Percentiles rank a stretch among this genome's conserved stretches.
These are phyloP conservation scores for Aurinia saxatilis DNA, from an alignment of 345 rosid species.

Conservation along the genomic window DNA sequence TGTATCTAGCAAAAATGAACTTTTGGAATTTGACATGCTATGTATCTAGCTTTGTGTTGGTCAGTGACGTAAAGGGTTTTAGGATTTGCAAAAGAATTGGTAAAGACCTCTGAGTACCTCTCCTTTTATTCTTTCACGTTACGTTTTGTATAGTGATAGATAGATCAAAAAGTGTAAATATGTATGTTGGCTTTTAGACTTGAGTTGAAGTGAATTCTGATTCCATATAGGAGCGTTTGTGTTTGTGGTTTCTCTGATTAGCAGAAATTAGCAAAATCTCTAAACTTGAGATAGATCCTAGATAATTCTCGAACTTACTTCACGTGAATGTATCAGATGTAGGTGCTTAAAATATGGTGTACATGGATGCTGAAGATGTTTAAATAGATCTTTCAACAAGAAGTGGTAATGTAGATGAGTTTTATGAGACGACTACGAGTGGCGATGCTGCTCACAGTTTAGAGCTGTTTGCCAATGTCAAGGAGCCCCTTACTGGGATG, in stretches of 20 bases:
- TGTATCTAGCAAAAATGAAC: conserved; percentile 87
- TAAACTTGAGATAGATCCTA: too few relatives aligned
- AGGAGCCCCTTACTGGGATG: conserved; percentile 17
- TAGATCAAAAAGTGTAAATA: conserved; percentile 7
- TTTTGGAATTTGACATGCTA: conserved; percentile 27
- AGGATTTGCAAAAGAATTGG: conserved; percentile 37
- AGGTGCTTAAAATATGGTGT: too few relatives aligned
- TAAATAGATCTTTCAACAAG: conserved; percentile 7
- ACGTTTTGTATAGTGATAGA: not conserved
- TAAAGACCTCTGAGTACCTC: conserved; percentile 22
- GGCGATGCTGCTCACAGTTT: not conserved
- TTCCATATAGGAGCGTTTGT: too few relatives aligned
- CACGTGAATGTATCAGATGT: too few relatives aligned
- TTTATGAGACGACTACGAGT: conserved; percentile 14
- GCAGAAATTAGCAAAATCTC: too few relatives aligned
- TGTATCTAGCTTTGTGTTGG: not conserved
- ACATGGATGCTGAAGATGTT: conserved; percentile 13
- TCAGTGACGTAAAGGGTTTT: not conserved
- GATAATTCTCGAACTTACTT: too few relatives aligned
- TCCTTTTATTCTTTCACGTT: not conserved
- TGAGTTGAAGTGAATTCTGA: too few relatives aligned
- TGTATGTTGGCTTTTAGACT: too few relatives aligned
- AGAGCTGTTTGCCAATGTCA: not conserved
- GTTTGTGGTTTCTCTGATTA: too few relatives aligned
- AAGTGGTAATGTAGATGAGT: conserved; percentile 6